Percentiles rank a stretch among this genome's conserved stretches.
Conservation (phyloP, 1,284 basidiomycete species). For the Dichomitus squalens region DNA sequence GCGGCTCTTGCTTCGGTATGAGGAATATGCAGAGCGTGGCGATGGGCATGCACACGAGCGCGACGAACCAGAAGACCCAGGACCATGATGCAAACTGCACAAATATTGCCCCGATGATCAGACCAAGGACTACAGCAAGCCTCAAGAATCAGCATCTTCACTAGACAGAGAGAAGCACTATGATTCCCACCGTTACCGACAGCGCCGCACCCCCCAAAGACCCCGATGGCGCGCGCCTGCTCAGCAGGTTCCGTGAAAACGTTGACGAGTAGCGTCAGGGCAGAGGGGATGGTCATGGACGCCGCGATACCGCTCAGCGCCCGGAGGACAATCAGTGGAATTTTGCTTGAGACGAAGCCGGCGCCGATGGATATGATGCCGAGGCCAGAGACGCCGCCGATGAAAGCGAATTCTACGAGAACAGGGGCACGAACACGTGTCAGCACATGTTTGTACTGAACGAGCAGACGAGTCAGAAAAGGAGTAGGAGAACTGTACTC, state of each 20-base stretch:
- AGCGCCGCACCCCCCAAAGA: conserved; percentile 48
- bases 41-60: conserved; percentile 41
- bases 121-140: conserved; percentile 37
- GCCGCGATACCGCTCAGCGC: conserved; percentile 46
- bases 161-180: not conserved
- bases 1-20: conserved; percentile 32
- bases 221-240: conserved; percentile 47
- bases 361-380: conserved; percentile 41
- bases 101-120: conserved; percentile 47
- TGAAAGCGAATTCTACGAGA: conserved; percentile 33
- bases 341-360: conserved; percentile 45
- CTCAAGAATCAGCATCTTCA: not conserved
- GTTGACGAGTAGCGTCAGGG: conserved; percentile 46
- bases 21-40: conserved; percentile 37
- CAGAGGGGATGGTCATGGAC: conserved; percentile 50
- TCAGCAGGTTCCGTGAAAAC: conserved; percentile 46
- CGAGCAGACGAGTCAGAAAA: not conserved
- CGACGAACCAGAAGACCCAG: conserved; percentile 50
- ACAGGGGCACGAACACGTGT: not conserved
- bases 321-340: conserved; percentile 45
- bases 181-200: conserved; percentile 43
- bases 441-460: not conserved
- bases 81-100: conserved; percentile 43
- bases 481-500: not conserved
- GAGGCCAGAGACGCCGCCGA: conserved; percentile 36